phyloP scores from a whole-genome alignment of 331 rosid species.

The Acacia concinna region DNA sequence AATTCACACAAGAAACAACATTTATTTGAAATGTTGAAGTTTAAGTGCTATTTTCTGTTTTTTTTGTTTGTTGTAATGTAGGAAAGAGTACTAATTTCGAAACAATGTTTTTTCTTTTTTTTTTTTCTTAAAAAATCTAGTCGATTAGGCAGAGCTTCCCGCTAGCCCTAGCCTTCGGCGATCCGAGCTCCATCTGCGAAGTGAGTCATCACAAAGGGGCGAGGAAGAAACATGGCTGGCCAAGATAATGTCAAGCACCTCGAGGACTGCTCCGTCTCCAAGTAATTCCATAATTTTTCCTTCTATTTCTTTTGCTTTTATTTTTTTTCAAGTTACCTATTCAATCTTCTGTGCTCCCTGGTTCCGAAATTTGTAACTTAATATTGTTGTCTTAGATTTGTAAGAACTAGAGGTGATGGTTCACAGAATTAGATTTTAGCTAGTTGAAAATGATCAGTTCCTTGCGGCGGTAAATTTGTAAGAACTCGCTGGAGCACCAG shows the following conservation, averaged over 20 bases:
- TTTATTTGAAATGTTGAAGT: no score
- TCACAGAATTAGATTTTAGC: background rate
- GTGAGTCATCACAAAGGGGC: background rate
- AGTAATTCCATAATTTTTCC: background rate
- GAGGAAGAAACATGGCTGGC: background rate
- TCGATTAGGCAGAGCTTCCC: background rate
- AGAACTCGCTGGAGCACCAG: background rate
- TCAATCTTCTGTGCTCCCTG: background rate
- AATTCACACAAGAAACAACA: no score
- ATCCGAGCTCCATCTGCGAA: background rate
- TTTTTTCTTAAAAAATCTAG: background rate
- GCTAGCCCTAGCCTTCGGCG: background rate
- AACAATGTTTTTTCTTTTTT: no score
- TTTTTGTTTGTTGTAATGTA: no score
- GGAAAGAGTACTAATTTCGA: no score
- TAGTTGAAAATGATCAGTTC: background rate
- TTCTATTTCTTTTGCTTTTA: background rate
- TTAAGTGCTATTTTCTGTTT: no score
- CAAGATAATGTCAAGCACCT: conserved; percentile 19
- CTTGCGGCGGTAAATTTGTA: background rate
- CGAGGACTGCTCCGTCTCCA: conserved; percentile 17
- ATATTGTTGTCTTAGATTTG: no score
- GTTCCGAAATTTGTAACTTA: background rate
- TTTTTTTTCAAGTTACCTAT: background rate
- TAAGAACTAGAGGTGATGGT: background rate